These are phyloP conservation scores for Stagonosporopsis tanaceti DNA, from an alignment of 2,329 filamentous ascomycete genomes.

Conservation along the genomic window DNA sequence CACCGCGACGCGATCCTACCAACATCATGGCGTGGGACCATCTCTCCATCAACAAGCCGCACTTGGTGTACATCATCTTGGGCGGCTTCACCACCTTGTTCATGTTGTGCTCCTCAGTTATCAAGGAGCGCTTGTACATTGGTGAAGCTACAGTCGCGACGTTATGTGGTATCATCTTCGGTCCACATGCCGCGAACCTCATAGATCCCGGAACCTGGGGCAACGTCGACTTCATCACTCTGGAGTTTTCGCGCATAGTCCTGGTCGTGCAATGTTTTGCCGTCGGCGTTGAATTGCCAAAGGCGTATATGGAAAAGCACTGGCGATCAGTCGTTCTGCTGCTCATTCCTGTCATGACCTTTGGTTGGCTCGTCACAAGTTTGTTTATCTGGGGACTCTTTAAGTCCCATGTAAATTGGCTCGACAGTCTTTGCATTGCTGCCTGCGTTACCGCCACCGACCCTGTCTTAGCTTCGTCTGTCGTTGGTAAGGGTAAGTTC, in stretches of 20 bases:
- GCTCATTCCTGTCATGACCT: slow-evolving; percentile 95
- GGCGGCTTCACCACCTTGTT: slow-evolving; percentile 97
- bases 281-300: slow-evolving; percentile 87
- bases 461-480: slow-evolving; percentile 94
- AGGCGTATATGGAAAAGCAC: slow-evolving; percentile 96
- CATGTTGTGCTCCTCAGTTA: slow-evolving; percentile 97
- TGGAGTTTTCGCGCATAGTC: slow-evolving; percentile 89
- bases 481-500: slow-evolving; percentile 98
- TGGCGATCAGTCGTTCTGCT: slow-evolving; percentile 92
- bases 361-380: slow-evolving; percentile 91
- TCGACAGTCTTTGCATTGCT: slow-evolving; percentile 85
- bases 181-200: slow-evolving; percentile 81
- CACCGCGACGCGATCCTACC: slow-evolving; percentile 10
- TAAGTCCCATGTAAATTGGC: slow-evolving; percentile 78
- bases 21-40: slow-evolving; percentile 77
- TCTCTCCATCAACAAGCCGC: slow-evolving; percentile 87
- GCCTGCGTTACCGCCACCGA: slow-evolving; percentile 98
- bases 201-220: slow-evolving; percentile 81
- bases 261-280: slow-evolving; percentile 93
- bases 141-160: slow-evolving; percentile 96
- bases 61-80: slow-evolving; percentile 97
- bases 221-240: slow-evolving; percentile 82
- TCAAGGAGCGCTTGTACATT: slow-evolving; percentile 98
- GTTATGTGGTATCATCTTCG: slow-evolving; percentile 86
- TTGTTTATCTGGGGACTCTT: slow-evolving; percentile 93